Evolutionary conservation across 768 basidiomycete genomes (phyloP).

Genomic region (Russula emetica): DNA sequence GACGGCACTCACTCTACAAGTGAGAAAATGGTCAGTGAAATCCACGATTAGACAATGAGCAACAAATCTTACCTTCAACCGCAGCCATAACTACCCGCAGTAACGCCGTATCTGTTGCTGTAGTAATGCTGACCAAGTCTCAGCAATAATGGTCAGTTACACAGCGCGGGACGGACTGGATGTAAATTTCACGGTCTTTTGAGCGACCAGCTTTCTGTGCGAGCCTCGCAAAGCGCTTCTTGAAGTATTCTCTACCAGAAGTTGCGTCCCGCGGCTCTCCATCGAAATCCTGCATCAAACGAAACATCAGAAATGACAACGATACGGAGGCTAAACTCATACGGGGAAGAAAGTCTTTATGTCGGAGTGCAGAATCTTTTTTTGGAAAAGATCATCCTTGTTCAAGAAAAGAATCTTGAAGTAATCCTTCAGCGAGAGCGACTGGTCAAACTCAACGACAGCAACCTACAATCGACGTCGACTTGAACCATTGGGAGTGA

Average conservation of each 20-base stretch:
- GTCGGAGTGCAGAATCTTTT: conserved; percentile 75
- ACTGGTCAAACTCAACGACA: neutral
- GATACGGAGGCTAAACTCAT: conserved; percentile 28
- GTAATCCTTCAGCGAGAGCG: neutral
- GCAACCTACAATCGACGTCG: conserved; percentile 72
- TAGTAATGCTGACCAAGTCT: conserved; percentile 60
- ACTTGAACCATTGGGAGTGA: conserved; percentile 95
- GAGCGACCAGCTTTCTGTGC: conserved; percentile 81
- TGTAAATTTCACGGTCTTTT: conserved; percentile 87
- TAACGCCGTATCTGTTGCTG: conserved; percentile 85
- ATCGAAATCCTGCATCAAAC: conserved; percentile 63
- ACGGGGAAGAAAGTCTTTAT: conserved; percentile 90
- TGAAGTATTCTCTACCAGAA: conserved; percentile 87
- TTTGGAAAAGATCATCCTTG: conserved; percentile 89
- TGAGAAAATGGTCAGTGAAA: conserved; percentile 21
- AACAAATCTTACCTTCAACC: conserved; percentile 70
- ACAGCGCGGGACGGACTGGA: conserved; percentile 62
- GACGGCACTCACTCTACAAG: conserved; percentile 60
- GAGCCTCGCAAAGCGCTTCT: conserved; percentile 73
- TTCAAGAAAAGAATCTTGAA: conserved; percentile 84
- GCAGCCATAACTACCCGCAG: conserved; percentile 92
- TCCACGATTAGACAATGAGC: conserved; percentile 17
- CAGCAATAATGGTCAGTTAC: conserved; percentile 25
- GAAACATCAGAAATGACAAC: neutral
- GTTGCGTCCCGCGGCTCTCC: conserved; percentile 68